Percentiles rank a stretch among this genome's conserved stretches.
Evolutionary conservation across 495 filamentous ascomycete genomes (phyloP).

Genomic region (Articulospora tetracladia): DNA sequence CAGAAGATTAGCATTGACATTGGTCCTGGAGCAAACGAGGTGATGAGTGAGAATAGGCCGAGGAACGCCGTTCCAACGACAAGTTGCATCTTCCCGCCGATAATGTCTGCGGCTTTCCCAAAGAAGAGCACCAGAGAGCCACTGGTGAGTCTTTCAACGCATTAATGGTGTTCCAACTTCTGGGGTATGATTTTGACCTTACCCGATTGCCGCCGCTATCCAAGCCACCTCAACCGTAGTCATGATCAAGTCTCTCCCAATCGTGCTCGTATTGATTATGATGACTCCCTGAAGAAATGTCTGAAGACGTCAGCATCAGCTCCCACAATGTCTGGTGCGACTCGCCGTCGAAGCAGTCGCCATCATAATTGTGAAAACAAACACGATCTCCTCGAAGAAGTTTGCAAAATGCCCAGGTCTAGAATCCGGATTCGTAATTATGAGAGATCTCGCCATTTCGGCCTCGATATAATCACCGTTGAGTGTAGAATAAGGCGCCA

Average conservation of each 20-base stretch:
- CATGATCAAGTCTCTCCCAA: constrained; percentile 58
- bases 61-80: constrained; percentile 52
- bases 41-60: constrained; percentile 43
- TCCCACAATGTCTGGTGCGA: neutral
- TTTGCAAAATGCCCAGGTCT: constrained; percentile 56
- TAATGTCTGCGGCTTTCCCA: constrained; percentile 57
- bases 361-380: constrained; percentile 59
- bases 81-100: constrained; percentile 55
- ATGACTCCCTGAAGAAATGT: constrained; percentile 53
- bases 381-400: constrained; percentile 54
- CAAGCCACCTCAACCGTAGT: constrained; percentile 58
- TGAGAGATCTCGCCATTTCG: constrained; percentile 8
- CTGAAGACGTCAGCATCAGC: neutral
- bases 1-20: constrained; percentile 55
- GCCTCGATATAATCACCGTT: constrained; percentile 9
- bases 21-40: constrained; percentile 49
- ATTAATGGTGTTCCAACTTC: neutral
- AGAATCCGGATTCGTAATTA: constrained; percentile 3
- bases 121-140: constrained; percentile 61
- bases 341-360: constrained; percentile 51
- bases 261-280: constrained; percentile 54
- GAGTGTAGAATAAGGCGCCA: neutral
- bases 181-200: constrained; percentile 17
- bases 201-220: constrained; percentile 55
- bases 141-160: constrained; percentile 40